Percentiles rank a stretch among this genome's conserved stretches.
Conservation (phyloP, 352 stramenopile species). For the Thraustochytrium striatum region DNA sequence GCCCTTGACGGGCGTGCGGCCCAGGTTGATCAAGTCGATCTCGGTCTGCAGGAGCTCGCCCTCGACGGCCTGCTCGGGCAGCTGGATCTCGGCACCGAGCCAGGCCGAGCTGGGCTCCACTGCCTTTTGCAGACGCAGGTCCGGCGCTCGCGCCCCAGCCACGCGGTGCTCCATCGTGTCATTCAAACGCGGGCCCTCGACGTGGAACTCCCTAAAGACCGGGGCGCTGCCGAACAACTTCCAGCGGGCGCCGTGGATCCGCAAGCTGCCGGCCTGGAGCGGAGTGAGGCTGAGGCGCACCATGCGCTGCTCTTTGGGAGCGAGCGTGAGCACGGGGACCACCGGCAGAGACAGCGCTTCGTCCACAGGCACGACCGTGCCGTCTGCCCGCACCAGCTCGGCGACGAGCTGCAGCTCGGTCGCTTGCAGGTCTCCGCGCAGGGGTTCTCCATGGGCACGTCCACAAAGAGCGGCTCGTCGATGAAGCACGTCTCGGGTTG, state of each 20-base stretch:
- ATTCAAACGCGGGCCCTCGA: background rate
- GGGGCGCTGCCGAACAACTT: background rate
- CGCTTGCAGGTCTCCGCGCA: background rate
- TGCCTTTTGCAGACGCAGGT: background rate
- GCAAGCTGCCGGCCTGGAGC: background rate
- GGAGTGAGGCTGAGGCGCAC: slow-evolving; percentile 20
- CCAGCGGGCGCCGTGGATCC: slow-evolving; percentile 5
- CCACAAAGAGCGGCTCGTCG: slow-evolving; percentile 30
- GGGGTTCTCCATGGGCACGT: slow-evolving; percentile 9
- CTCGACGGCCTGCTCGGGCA: slow-evolving; percentile 8
- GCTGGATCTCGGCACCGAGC: slow-evolving; percentile 19
- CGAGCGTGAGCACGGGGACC: background rate
- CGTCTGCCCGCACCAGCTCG: background rate
- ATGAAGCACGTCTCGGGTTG: slow-evolving; percentile 10
- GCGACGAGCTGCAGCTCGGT: slow-evolving; percentile 24
- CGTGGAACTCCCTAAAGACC: background rate
- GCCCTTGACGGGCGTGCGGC: background rate
- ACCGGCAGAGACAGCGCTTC: background rate
- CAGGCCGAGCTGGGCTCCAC: too few species aligned
- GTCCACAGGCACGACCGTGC: background rate
- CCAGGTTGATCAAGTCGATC: slow-evolving; percentile 35
- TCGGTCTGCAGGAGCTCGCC: background rate
- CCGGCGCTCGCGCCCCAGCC: background rate
- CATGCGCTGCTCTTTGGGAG: background rate
- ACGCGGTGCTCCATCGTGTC: too few species aligned